Percentiles rank a stretch among this genome's conserved stretches.
These are phyloP conservation scores for Suhomyces atakaporum DNA, from an alignment of 1,139 yeast species.

Conservation along the genomic window DNA sequence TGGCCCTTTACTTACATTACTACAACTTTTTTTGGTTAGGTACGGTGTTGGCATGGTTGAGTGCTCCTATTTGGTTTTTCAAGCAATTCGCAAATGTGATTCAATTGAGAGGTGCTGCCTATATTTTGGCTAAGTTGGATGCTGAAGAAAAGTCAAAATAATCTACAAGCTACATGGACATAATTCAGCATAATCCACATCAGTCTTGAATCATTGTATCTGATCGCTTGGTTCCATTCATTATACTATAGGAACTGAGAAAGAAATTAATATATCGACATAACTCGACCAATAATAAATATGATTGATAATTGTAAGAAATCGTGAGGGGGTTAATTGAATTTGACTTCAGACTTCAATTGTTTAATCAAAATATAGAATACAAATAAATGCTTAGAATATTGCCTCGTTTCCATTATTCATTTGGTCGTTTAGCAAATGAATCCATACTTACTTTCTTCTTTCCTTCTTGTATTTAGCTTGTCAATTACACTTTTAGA, in stretches of 20 bases:
- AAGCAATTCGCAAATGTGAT: conserved; percentile 90
- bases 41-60: conserved; percentile 60
- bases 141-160: conserved; percentile 54
- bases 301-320: too few species aligned
- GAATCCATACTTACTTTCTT: conserved; percentile 33
- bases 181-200: too few species aligned
- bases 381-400: too few species aligned
- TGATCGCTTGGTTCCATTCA: too few species aligned
- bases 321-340: too few species aligned
- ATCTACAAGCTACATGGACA: not conserved
- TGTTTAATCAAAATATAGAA: too few species aligned
- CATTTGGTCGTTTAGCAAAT: not conserved
- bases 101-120: conserved; percentile 85
- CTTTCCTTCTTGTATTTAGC: conserved; percentile 29
- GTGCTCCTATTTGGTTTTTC: conserved; percentile 86
- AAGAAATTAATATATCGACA: too few species aligned
- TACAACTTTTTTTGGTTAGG: conserved; percentile 69
- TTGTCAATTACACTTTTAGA: conserved; percentile 34
- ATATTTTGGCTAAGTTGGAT: conserved; percentile 77
- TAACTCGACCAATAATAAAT: too few species aligned
- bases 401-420: too few species aligned
- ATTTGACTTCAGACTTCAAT: too few species aligned
- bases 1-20: conserved; percentile 79
- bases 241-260: too few species aligned
- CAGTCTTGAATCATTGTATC: too few species aligned